phyloP scores from a whole-genome alignment of 202 grass and related monocot species.

The Elaeis oleifera region DNA sequence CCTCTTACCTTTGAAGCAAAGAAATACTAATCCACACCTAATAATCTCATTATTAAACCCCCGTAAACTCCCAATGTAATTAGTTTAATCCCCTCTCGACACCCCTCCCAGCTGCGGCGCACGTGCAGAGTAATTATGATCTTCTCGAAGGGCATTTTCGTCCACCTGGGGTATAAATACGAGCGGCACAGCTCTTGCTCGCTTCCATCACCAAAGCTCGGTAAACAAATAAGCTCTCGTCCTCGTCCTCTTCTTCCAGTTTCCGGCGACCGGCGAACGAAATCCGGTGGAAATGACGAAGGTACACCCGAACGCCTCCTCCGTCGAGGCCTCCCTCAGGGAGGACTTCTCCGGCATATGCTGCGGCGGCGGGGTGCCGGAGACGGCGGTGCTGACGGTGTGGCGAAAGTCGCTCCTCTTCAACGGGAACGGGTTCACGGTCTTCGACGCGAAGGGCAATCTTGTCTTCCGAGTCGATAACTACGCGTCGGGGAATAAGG shows the following conservation, averaged over 20 bases:
- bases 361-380: not conserved
- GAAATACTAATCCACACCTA: not conserved
- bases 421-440: conserved; percentile 81
- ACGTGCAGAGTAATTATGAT: not conserved
- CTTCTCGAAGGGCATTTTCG: not conserved
- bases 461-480: conserved; percentile 72
- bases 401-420: conserved; percentile 80
- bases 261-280: not conserved
- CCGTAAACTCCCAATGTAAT: conserved; percentile 3
- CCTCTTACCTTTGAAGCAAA: conserved; percentile 8
- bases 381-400: conserved; percentile 53
- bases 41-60: not conserved
- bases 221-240: not conserved
- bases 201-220: not conserved
- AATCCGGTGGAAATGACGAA: conserved; percentile 35
- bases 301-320: conserved; percentile 47
- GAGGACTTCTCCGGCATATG: not conserved
- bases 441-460: conserved; percentile 58
- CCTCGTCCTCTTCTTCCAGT: too few relatives aligned
- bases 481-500: conserved; percentile 41
- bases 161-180: not conserved
- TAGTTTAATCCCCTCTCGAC: conserved; percentile 22
- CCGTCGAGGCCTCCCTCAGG: not conserved
- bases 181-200: not conserved
- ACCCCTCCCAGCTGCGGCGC: not conserved